Percentiles rank a stretch among this genome's conserved stretches.
Evolutionary conservation across 192 early-diverging fungal species (phyloP).

Genomic region (Paraglomus occultum): DNA sequence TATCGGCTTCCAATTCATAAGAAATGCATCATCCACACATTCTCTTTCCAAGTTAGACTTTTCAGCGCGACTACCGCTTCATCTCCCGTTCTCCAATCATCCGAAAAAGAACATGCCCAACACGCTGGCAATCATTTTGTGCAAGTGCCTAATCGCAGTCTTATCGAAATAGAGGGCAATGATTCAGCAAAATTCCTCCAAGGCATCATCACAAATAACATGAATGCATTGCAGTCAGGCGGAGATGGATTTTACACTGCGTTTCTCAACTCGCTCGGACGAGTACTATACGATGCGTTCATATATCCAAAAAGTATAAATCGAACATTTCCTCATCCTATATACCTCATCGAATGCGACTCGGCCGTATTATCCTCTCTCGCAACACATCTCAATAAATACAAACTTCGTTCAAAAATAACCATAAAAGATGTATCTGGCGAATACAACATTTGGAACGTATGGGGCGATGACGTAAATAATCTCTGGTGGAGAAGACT

Average conservation of each 20-base stretch:
- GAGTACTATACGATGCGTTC: constrained; percentile 87
- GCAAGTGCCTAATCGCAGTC: constrained; percentile 51
- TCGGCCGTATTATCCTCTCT: constrained; percentile 50
- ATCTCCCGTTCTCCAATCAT: not conserved
- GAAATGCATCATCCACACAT: too few species aligned
- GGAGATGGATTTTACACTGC: constrained; percentile 76
- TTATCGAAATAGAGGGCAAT: constrained; percentile 65
- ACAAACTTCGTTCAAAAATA: constrained; percentile 77
- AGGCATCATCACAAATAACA: constrained; percentile 89
- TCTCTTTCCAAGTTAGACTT: too few species aligned
- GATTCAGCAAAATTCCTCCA: constrained; percentile 87
- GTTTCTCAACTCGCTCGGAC: constrained; percentile 83
- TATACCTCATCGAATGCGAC: constrained; percentile 78
- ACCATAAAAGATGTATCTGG: constrained; percentile 62
- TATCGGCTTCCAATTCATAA: too few species aligned
- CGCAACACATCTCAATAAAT: constrained; percentile 68
- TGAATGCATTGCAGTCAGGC: constrained; percentile 63
- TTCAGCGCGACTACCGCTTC: not conserved
- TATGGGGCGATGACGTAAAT: constrained; percentile 64
- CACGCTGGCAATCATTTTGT: constrained; percentile 39
- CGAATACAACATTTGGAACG: constrained; percentile 65
- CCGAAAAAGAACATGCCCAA: not conserved
- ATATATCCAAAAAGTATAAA: constrained; percentile 72
- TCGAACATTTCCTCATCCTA: constrained; percentile 61
- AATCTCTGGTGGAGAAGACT: constrained; percentile 33